Conservation (phyloP, 495 filamentous ascomycete species). For the Peziza echinospora region DNA sequence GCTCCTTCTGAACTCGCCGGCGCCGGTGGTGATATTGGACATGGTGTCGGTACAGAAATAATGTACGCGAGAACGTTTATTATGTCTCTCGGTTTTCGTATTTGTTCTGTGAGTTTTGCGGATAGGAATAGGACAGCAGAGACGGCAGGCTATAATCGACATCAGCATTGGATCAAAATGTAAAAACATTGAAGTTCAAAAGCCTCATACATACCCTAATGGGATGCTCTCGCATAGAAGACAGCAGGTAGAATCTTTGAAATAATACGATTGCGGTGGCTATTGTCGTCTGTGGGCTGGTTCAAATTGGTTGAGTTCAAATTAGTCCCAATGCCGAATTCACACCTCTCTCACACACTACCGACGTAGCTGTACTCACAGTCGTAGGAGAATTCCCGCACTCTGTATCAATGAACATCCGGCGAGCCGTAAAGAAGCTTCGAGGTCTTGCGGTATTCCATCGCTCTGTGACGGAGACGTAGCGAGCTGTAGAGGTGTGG, state of each 20-base stretch:
- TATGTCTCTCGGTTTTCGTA: slow-evolving; percentile 54
- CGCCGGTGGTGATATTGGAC: slow-evolving; percentile 32
- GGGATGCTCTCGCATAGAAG: slow-evolving; percentile 16
- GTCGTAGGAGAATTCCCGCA: slow-evolving; percentile 61
- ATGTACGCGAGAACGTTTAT: slow-evolving; percentile 72
- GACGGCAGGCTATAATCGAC: slow-evolving; percentile 63
- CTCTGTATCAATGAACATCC: slow-evolving; percentile 64
- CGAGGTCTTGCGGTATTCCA: slow-evolving; percentile 54
- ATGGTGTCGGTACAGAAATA: slow-evolving; percentile 33
- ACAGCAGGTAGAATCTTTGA: slow-evolving; percentile 62
- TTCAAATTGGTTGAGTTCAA: slow-evolving; percentile 1
- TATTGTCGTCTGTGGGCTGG: slow-evolving; percentile 57
- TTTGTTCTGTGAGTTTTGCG: slow-evolving; percentile 61
- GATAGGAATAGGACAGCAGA: slow-evolving; percentile 52
- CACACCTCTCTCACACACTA: not conserved
- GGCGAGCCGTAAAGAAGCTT: slow-evolving; percentile 45
- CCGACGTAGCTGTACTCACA: slow-evolving; percentile 18
- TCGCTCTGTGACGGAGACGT: slow-evolving; percentile 44
- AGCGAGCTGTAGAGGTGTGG: slow-evolving; percentile 59
- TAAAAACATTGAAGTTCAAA: not conserved
- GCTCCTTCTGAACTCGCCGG: too few species aligned
- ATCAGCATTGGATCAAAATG: too few species aligned
- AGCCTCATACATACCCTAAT: slow-evolving; percentile 6
- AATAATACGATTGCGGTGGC: slow-evolving; percentile 75
- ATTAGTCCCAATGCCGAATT: not conserved